phyloP scores from a whole-genome alignment of 257 asterid species.

The Solanum corneliomulleri region DNA sequence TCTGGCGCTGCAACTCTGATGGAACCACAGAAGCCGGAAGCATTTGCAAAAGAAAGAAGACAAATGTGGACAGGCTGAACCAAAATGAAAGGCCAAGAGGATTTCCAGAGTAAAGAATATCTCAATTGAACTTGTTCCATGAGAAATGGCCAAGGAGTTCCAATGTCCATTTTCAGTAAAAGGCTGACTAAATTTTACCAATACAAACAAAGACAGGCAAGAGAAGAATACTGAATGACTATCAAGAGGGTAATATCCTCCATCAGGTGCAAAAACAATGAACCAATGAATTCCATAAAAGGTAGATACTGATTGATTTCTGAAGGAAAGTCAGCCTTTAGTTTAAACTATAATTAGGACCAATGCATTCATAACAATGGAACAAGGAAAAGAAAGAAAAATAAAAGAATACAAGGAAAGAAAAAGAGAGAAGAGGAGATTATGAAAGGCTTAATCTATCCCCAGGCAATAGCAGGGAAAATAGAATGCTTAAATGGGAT shows the following conservation, averaged over 20 bases:
- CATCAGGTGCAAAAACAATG: conserved; percentile 48
- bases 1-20: conserved; percentile 67
- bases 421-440: conserved; percentile 32
- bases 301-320: conserved; percentile 44
- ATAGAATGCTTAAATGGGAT: conserved; percentile 25
- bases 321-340: conserved; percentile 30
- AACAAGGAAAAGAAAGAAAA: conserved; percentile 19
- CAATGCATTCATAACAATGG: conserved; percentile 44
- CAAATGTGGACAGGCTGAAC: conserved; percentile 56
- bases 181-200: conserved; percentile 39
- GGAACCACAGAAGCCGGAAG: conserved; percentile 63
- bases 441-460: conserved; percentile 26
- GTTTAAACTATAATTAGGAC: conserved; percentile 32
- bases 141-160: conserved; percentile 62
- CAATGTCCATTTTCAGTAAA: conserved; percentile 35
- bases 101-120: conserved; percentile 41
- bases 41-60: conserved; percentile 87
- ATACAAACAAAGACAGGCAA: conserved; percentile 57
- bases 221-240: conserved; percentile 36
- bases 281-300: conserved; percentile 40
- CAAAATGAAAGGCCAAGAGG: conserved; percentile 76
- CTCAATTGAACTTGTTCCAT: conserved; percentile 62
- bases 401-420: conserved; percentile 32
- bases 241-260: conserved; percentile 47
- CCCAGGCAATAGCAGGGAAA: conserved; percentile 33